Evolutionary conservation across 306 rosid genomes (phyloP), one percentile per base, ranked within the genome.

Genomic region (Prunus kanzakura): DNA sequence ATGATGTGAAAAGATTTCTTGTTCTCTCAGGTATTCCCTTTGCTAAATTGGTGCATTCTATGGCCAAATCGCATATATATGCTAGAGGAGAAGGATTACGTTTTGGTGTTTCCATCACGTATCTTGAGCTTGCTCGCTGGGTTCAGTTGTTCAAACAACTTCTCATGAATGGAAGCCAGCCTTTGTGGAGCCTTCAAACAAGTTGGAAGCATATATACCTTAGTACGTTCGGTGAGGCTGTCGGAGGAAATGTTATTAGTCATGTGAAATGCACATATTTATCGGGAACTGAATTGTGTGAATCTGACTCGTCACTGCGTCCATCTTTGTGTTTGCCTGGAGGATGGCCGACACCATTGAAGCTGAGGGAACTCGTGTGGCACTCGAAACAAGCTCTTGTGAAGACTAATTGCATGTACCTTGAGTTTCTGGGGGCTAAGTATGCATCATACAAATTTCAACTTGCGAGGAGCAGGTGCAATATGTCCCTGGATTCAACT

Each of bases 151-250:
- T 95, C 80, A 85, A 81, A 81, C 92, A 88, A 76, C 89, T 95
- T 84, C 84, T 92, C 20, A 83, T 68, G 89, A 84, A 76, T 29
- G 98, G 98, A 49, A 81, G 87, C 81, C 82, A 75, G 80, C 89
- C 89, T 70, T 63, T 80, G 43, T 95, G 97, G 96, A 90, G 98
- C 86, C 91, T 95, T 57, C 89, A 86, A 20, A 61, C 84, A 29
- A 95, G 98, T 84, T 95, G 95, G 96, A 96, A 95, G 79, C 93
- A 92, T 81, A 86, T 84, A 57, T 95, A 95, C 77, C 87, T 87
- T 78, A 90, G 93, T 64, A 86, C 97, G 19, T 81, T 95, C 41
- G 93, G 96, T 49, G 96, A 84, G 73, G 84, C 79, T 38, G 80
- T 85, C 15, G 96, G 95, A 69, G 85, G 78, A 77, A 74, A 68